These are phyloP conservation scores for Spirogloea muscicola DNA, from an alignment of 139 green algal genomes.

Conservation along the genomic window DNA sequence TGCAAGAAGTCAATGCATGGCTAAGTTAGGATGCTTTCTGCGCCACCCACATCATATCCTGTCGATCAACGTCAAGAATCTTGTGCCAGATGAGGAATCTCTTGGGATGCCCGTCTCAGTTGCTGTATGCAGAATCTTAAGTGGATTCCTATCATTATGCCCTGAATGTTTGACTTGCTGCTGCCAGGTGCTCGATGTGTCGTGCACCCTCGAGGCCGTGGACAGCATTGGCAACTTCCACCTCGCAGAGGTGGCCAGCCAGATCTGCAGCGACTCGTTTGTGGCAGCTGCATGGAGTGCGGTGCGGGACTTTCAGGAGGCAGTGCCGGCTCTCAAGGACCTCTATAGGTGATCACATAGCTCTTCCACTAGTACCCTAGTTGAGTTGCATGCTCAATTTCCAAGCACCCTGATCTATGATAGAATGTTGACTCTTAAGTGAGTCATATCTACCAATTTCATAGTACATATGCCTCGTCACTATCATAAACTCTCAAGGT, in stretches of 20 bases:
- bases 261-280: background rate
- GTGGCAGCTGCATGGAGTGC: background rate
- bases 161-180: constrained; percentile 1
- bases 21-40: no score
- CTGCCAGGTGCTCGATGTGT: constrained; percentile 18
- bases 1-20: no score
- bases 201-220: background rate
- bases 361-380: no score
- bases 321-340: background rate
- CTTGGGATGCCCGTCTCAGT: background rate
- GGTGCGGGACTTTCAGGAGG: background rate
- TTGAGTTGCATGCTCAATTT: no score
- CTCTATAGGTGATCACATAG: no score
- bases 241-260: background rate
- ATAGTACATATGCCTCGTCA: no score
- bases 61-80: background rate
- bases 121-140: background rate
- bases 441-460: no score
- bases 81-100: background rate
- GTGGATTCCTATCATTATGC: background rate
- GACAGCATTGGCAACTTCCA: background rate
- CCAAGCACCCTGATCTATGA: no score
- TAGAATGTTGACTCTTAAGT: no score
- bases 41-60: no score
- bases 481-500: no score